phyloP scores from a whole-genome alignment of 2,329 filamentous ascomycete genomes.

The Myriosclerotinia duriaeana region DNA sequence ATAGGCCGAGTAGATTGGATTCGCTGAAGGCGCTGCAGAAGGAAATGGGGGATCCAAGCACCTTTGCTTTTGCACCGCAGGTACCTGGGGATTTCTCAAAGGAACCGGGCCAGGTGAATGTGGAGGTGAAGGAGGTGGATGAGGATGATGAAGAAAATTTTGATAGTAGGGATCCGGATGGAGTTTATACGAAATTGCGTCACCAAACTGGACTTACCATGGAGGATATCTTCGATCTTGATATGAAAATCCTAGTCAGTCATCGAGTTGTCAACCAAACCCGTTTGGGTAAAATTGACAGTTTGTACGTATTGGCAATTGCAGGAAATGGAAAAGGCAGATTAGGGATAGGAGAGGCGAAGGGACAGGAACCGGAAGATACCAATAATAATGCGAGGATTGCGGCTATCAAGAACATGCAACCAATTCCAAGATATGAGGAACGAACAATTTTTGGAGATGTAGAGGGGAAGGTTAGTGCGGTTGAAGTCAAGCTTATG shows the following conservation, averaged over 20 bases:
- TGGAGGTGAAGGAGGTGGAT: conserved; percentile 23
- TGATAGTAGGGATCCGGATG: conserved; percentile 40
- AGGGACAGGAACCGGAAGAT: conserved; percentile 71
- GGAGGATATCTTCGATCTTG: conserved; percentile 54
- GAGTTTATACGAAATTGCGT: conserved; percentile 42
- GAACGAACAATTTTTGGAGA: conserved; percentile 87
- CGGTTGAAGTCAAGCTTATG: conserved; percentile 79
- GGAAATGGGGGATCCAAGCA: conserved; percentile 30
- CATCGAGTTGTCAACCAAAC: conserved; percentile 89
- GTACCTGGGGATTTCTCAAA: conserved; percentile 33
- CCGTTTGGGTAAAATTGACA: conserved; percentile 87
- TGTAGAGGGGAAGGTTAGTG: conserved; percentile 79
- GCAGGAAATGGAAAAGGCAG: conserved; percentile 86
- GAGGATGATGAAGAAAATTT: conserved; percentile 30
- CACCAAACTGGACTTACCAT: conserved; percentile 55
- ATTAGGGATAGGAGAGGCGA: conserved; percentile 86
- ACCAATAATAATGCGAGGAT: conserved; percentile 72
- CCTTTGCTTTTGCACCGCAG: conserved; percentile 32
- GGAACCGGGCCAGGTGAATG: conserved; percentile 20
- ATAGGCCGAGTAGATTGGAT: conserved; percentile 30
- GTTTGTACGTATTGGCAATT: conserved; percentile 72
- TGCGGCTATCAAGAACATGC: conserved; percentile 86
- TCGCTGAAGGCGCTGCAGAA: conserved; percentile 31
- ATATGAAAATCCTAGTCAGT: conserved; percentile 69
- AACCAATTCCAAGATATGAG: conserved; percentile 88